Evolutionary conservation across 2,329 filamentous ascomycete species (phyloP).

Genomic region (Penicillium psychrosexuale): DNA sequence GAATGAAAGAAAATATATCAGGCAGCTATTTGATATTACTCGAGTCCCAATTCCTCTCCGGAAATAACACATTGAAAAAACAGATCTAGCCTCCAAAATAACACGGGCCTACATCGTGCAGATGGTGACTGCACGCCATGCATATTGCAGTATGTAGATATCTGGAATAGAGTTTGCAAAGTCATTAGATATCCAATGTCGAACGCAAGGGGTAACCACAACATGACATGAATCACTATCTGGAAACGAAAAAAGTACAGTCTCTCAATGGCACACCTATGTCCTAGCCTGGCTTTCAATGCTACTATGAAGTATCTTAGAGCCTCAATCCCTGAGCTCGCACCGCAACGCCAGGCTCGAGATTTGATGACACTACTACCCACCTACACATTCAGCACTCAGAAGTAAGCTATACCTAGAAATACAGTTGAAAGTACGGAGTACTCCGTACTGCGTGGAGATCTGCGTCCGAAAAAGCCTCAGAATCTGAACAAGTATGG

Average conservation of each 20-base stretch:
- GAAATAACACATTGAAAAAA: neutral
- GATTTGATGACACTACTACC: neutral
- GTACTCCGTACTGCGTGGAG: neutral
- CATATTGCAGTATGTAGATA: conserved; percentile 13
- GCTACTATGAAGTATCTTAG: neutral
- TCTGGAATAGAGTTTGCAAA: conserved; percentile 3
- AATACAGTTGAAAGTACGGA: too few relatives aligned
- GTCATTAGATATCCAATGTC: conserved; percentile 1
- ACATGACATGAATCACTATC: neutral
- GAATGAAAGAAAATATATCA: neutral
- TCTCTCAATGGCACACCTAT: neutral
- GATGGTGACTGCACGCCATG: conserved; percentile 16
- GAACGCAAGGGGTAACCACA: conserved; percentile 11
- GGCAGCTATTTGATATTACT: neutral
- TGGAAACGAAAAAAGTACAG: neutral
- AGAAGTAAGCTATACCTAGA: neutral
- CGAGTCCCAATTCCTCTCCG: neutral
- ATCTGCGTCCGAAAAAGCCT: neutral
- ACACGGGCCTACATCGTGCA: neutral
- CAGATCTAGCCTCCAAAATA: neutral
- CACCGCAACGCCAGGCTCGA: neutral
- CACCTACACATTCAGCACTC: neutral
- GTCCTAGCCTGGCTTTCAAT: neutral
- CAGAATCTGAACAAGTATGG: conserved; percentile 8
- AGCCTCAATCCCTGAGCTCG: neutral